Evolutionary conservation across 2,329 filamentous ascomycete species (phyloP).

Genomic region (Elsinoe fawcettii): DNA sequence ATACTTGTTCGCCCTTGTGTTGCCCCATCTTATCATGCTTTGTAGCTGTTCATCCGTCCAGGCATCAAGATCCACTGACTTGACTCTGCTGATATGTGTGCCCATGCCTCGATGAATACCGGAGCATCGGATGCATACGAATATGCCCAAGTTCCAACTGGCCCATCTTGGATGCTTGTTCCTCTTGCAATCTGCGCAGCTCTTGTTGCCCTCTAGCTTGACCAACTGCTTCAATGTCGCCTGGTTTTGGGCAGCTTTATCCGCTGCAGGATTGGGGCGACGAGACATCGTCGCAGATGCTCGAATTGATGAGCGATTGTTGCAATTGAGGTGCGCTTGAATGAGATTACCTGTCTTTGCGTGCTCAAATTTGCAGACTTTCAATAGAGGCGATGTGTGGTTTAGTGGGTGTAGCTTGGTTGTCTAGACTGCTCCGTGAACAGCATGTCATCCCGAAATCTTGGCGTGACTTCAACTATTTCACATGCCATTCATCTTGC

Average conservation of each 20-base stretch:
- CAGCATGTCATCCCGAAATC: slow-evolving; percentile 11
- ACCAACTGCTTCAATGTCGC: slow-evolving; percentile 88
- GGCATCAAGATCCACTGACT: slow-evolving; percentile 93
- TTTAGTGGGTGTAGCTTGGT: background rate
- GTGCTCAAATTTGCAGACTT: too few relatives aligned
- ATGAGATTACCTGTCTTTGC: too few relatives aligned
- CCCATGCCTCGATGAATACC: slow-evolving; percentile 98
- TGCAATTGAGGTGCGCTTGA: background rate
- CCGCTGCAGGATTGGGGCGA: slow-evolving; percentile 70
- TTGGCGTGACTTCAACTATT: background rate
- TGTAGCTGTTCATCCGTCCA: slow-evolving; percentile 98
- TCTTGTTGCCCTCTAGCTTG: slow-evolving; percentile 92
- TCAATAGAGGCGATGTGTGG: too few relatives aligned
- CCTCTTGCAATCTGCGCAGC: slow-evolving; percentile 95
- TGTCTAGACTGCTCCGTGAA: background rate
- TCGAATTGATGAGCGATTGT: too few relatives aligned
- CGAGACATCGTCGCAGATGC: slow-evolving; percentile 61
- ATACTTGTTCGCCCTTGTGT: slow-evolving; percentile 91
- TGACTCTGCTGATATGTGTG: slow-evolving; percentile 95
- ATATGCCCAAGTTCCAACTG: slow-evolving; percentile 96
- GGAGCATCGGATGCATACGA: slow-evolving; percentile 92
- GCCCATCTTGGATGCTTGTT: slow-evolving; percentile 99
- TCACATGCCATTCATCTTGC: background rate
- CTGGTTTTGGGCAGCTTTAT: slow-evolving; percentile 87
- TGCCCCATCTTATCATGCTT: slow-evolving; percentile 92